Conservation (phyloP, 139 green algal species). For the Picochlorum sp. region DNA sequence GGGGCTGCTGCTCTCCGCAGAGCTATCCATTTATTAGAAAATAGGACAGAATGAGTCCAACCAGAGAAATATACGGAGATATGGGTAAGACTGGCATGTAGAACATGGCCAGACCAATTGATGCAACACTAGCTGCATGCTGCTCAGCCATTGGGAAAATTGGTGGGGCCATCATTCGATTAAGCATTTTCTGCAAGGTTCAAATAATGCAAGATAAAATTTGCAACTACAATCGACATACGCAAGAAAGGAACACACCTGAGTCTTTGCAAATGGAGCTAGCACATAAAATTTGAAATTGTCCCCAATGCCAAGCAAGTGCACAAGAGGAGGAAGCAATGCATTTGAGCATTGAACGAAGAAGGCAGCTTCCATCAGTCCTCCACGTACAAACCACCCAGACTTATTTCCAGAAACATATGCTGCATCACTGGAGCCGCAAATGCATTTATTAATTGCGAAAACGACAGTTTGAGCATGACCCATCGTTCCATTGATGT, state of each 20-base stretch:
- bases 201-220: too few relatives aligned
- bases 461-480: slow-evolving; percentile 41
- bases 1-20: slow-evolving; percentile 28
- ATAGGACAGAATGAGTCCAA: slow-evolving; percentile 30
- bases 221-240: background rate
- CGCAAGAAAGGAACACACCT: background rate
- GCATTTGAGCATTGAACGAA: slow-evolving; percentile 46
- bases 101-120: slow-evolving; percentile 36
- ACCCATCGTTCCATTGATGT: slow-evolving; percentile 28
- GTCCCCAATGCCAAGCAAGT: slow-evolving; percentile 24
- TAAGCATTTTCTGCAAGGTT: slow-evolving; percentile 27
- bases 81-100: slow-evolving; percentile 48
- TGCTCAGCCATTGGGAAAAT: slow-evolving; percentile 41
- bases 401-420: slow-evolving; percentile 10
- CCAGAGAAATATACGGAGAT: slow-evolving; percentile 23
- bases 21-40: slow-evolving; percentile 36
- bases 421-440: slow-evolving; percentile 32
- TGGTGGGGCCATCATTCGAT: slow-evolving; percentile 30
- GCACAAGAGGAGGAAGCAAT: slow-evolving; percentile 33
- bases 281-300: slow-evolving; percentile 22
- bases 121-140: slow-evolving; percentile 34
- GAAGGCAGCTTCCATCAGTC: slow-evolving; percentile 47
- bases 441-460: slow-evolving; percentile 39
- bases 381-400: slow-evolving; percentile 34
- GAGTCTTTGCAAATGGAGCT: slow-evolving; percentile 22